Base-by-base conservation (phyloP, 495 filamentous ascomycete species). In the Penicillium coffeae region DNA sequence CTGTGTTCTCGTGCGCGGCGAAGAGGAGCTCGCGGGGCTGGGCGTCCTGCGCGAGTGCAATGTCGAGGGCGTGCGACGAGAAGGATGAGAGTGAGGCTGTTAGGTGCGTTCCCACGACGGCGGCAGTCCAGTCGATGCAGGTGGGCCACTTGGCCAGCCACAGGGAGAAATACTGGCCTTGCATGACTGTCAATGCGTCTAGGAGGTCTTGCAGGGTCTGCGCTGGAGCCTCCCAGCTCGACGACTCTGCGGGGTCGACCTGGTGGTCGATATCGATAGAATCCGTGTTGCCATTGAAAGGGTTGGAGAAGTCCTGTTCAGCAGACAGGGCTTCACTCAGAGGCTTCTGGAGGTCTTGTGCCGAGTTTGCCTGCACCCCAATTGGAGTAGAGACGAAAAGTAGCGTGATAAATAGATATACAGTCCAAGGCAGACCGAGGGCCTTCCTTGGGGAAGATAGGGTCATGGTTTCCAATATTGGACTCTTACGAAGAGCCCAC, bases 61-160 rank as follows among this genome's bases (percentile, higher is more conserved):
- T 27, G 36, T 59, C 56, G 13, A 65, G 40, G 34, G 62, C 54
- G 52, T 65, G 38, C 5, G 33, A 22, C 16, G 64, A 59, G 4
- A 95, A 68, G 14, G 85, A 79, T 13, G 72, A 71, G 2, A 92
- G 73, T 0, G 84, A 73, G 14, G 81, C 85, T 0, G 86, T 85
- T 41, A 96, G 66, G 42, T 93, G 83, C 0, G 92, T 94, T 27
- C 84, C 84, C 60, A 92, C 70, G 3, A 96, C 89, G 1, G 93
- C 92, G 5, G 85, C 83, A 1, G 92, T 97, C 92, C 92, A 97
- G 74, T 97, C 93, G 51, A 95, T 96, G 13, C 86, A 78, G 8
- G 71, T 71, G 8, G 93, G 89, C 90, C 90, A 97, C 13, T 79
- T 90, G 19, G 90, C 91, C 12, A 84, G 62, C 78, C 86, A 86